phyloP scores from a whole-genome alignment of 2,329 filamentous ascomycete genomes.

The Gyromitra esculenta region DNA sequence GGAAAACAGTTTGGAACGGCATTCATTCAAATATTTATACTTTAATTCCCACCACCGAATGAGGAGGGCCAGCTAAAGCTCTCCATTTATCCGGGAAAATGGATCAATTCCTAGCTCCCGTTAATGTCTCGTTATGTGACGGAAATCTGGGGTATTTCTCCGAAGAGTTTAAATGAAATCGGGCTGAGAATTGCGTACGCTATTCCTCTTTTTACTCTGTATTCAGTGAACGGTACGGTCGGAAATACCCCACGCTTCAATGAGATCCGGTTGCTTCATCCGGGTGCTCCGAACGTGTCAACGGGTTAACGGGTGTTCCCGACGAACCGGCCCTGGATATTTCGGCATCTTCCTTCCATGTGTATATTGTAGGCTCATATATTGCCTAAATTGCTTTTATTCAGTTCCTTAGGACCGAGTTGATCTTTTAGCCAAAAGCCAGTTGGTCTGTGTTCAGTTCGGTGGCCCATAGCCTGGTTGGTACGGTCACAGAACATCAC shows the following conservation, averaged over 20 bases:
- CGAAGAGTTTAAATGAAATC: background rate
- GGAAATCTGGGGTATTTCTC: constrained; percentile 11
- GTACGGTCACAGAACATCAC: background rate
- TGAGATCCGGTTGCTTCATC: background rate
- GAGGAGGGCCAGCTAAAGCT: background rate
- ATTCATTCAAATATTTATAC: constrained; percentile 6
- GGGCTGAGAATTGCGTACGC: background rate
- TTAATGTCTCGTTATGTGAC: background rate
- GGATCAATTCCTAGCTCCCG: background rate
- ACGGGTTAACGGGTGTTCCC: background rate
- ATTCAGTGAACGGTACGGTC: background rate
- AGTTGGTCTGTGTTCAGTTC: background rate
- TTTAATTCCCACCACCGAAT: background rate
- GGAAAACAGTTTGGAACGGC: background rate
- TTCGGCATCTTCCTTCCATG: background rate
- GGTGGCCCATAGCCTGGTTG: background rate
- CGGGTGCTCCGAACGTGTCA: background rate
- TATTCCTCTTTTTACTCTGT: background rate
- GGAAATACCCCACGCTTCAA: constrained; percentile 8
- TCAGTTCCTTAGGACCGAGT: background rate
- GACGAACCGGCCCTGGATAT: background rate
- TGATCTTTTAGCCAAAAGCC: background rate
- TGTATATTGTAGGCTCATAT: background rate
- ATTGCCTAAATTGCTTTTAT: background rate
- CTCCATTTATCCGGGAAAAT: constrained; percentile 2